Percentiles rank a stretch among this genome's conserved stretches.
These are phyloP conservation scores for Paraphaeosphaeria minitans DNA, from an alignment of 2,329 filamentous ascomycete genomes.

Conservation along the genomic window DNA sequence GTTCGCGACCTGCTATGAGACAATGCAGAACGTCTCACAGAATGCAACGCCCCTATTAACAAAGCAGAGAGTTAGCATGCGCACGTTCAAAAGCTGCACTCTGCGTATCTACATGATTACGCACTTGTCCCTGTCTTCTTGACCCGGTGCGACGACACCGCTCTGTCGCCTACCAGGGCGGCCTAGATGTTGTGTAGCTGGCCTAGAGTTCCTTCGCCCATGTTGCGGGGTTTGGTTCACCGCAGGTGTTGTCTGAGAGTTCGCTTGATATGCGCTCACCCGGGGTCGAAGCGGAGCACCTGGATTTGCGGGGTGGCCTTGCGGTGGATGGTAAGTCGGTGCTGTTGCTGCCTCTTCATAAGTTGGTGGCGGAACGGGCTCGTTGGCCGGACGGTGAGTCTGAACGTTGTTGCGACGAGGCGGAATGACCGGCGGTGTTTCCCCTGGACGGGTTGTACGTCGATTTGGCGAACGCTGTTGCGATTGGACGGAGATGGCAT, in stretches of 20 bases:
- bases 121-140: constrained; percentile 39
- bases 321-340: constrained; percentile 60
- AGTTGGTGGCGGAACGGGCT: constrained; percentile 64
- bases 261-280: constrained; percentile 34
- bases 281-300: constrained; percentile 33
- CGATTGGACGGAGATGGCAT: constrained; percentile 63
- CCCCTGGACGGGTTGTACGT: constrained; percentile 34
- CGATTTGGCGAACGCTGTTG: constrained; percentile 32
- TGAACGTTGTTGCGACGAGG: constrained; percentile 48
- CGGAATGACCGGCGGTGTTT: constrained; percentile 53
- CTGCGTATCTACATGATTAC: constrained; percentile 38
- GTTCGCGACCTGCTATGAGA: neutral
- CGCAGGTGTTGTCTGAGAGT: constrained; percentile 15
- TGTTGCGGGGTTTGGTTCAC: constrained; percentile 14
- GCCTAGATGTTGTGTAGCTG: constrained; percentile 14
- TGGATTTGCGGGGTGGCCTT: constrained; percentile 51
- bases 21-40: neutral
- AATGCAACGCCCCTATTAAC: neutral
- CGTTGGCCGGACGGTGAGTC: constrained; percentile 45
- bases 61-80: neutral
- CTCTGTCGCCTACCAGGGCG: constrained; percentile 34
- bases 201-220: constrained; percentile 24
- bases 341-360: constrained; percentile 68
- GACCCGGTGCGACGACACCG: constrained; percentile 23
- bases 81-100: too few relatives aligned